phyloP scores from a whole-genome alignment of 1,284 basidiomycete genomes.

The Salmacisia buchloeana region DNA sequence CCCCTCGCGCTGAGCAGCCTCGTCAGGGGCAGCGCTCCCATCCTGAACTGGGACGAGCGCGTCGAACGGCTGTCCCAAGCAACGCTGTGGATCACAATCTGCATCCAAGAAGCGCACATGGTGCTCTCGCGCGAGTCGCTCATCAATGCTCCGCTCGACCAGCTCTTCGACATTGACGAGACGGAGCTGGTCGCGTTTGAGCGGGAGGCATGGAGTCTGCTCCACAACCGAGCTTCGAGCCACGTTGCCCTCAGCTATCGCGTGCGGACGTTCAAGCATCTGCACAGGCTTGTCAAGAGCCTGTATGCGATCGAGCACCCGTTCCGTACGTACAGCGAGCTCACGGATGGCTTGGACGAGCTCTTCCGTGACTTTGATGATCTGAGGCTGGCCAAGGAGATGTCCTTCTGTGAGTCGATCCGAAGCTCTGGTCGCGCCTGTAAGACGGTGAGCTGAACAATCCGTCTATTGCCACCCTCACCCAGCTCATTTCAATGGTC shows the following conservation, averaged over 20 bases:
- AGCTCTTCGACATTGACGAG: background rate
- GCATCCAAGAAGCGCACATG: background rate
- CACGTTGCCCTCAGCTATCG: background rate
- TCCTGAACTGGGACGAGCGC: background rate
- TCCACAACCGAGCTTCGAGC: background rate
- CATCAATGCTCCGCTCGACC: constrained; percentile 1
- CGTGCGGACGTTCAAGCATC: background rate
- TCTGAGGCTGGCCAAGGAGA: background rate
- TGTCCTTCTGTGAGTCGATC: background rate
- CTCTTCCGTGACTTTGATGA: background rate
- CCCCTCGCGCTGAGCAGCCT: background rate
- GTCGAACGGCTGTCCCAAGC: background rate
- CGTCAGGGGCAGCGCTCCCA: background rate
- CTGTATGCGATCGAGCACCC: background rate
- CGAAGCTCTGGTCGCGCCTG: too few species aligned
- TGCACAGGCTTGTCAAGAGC: background rate
- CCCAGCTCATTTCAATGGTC: background rate
- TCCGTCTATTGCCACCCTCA: background rate
- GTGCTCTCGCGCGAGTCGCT: background rate
- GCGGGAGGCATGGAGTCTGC: background rate
- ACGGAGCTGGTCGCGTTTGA: background rate
- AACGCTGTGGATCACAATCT: background rate
- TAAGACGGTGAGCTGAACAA: background rate
- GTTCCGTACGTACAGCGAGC: background rate
- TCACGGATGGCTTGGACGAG: background rate